Evolutionary conservation across 805 yeast species (phyloP), one percentile per base, ranked within the genome.

Genomic region (Metschnikowia aberdeeniae): DNA sequence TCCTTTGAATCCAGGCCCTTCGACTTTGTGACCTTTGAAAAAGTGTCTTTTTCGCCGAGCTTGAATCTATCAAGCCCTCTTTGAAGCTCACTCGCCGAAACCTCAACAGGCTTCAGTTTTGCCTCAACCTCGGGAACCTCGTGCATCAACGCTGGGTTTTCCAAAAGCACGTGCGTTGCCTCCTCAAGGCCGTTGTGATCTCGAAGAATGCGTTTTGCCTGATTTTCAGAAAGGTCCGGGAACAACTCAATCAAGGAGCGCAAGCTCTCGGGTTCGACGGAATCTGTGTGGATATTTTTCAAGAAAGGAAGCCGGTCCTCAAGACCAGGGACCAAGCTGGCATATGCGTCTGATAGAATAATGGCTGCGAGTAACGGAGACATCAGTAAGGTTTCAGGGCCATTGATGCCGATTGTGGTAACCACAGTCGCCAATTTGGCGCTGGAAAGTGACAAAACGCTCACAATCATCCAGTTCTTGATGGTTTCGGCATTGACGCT

Each of bases 91-190:
- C 43, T 27, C 1, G 13, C 28, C 9, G 56, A 45, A 24, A 40
- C 26, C 12, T 40, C 7, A 7, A 10, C 22, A n/a, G 28, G 14
- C 1, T 34, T 10, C 9, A 12, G 38, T 14, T 30, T 20, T 10
- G 14, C 22, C 14, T 34, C 43, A 3, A 30, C 44, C 6, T 53
- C 56, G 3, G 56, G 42, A 3, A 75, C 63, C 4, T 53, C 52
- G 2, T 63, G 64, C 0, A 74, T 51, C 1, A 71, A 40, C 5
- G 64, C 68, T 0, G 90, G 87, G 43, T 80, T 67, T 52, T 87
- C 96, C 13, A 89, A 67, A 12, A 89, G 57, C 34, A 70, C 58
- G 51, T 80, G 72, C 1, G 86, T 83, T 0, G 80, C 79, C 29
- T 57, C 46, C 49, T 85, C 92, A 1, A 82, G 78, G 35, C 75